Conservation (phyloP, 2,329 filamentous ascomycete genomes). For the Epichloe coenophiala region DNA sequence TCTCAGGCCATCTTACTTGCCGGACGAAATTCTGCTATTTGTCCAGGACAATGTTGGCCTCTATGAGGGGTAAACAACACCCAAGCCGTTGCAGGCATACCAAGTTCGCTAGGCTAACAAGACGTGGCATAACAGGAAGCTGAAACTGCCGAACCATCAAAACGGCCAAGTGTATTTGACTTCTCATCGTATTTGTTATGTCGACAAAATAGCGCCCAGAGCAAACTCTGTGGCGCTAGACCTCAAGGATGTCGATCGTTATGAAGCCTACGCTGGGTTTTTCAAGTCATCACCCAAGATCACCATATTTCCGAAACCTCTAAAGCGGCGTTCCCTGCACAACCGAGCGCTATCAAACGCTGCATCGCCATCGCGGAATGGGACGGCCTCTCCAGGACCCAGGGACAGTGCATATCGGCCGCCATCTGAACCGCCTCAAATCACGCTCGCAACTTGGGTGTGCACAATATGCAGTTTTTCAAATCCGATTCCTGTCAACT, state of each 20-base stretch:
- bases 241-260: slow-evolving; percentile 78
- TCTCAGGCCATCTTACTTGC: slow-evolving; percentile 78
- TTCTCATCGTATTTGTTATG: slow-evolving; percentile 89
- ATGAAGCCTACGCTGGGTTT: slow-evolving; percentile 87
- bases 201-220: slow-evolving; percentile 76
- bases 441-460: slow-evolving; percentile 70
- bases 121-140: slow-evolving; percentile 52
- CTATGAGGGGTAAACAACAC: slow-evolving; percentile 72
- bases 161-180: slow-evolving; percentile 95
- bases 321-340: slow-evolving; percentile 50
- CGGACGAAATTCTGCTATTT: slow-evolving; percentile 89
- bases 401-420: slow-evolving; percentile 28
- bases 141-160: slow-evolving; percentile 86
- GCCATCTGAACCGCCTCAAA: slow-evolving; percentile 26
- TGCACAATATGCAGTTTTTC: slow-evolving; percentile 94
- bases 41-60: slow-evolving; percentile 95
- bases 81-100: background rate
- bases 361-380: slow-evolving; percentile 31
- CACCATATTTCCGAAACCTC: slow-evolving; percentile 70
- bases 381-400: slow-evolving; percentile 32
- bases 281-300: slow-evolving; percentile 92
- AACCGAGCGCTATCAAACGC: slow-evolving; percentile 36
- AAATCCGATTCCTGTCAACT: slow-evolving; percentile 85
- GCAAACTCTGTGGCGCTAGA: slow-evolving; percentile 76
- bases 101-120: slow-evolving; percentile 1